Evolutionary conservation across 257 asterid genomes (phyloP), one percentile per base, ranked within the genome.

Genomic region (Solanum chaucha): DNA sequence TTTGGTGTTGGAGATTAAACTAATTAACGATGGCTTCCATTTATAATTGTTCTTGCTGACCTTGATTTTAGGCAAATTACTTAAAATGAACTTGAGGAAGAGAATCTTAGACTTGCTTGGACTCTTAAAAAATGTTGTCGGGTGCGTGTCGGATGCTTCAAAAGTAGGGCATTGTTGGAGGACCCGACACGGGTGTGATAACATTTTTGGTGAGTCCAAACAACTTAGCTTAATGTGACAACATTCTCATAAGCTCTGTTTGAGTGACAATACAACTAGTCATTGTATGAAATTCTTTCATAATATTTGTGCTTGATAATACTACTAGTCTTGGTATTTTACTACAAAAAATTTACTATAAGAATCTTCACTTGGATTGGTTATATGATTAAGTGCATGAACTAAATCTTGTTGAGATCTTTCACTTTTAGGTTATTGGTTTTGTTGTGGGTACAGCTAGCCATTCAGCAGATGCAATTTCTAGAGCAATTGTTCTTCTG

Each of bases 151-250:
- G 0, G 59, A 51, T 51, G 61, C n/a, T 51, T 51, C 61, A 17
- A 17, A 17, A 51, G n/a, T 6, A 17, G 10, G 3, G n/a, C 3
- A 51, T 48, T 48, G 6, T 13, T 51, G n/a, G 22, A 51, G 61
- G 4, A 51, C 4, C 0, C 0, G 0, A 51, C 61, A 51, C 1
- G 1, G 10, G 10, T 17, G 9, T 51, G 61, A 17, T 0, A 17
- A 51, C 4, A 51, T 51, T 51, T 51, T 51, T 51, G 3, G 0
- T 51, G 61, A 51, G 19, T 46, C 2, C 6, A 0, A 46, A 1
- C 55, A 46, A 46, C 55, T 46, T 0, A 46, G 51, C 58, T 48
- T 48, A 48, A 1, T 48, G 58, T 5, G 61, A 51, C 61, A 51
- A 51, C 61, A 51, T 15, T 51, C 61, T 51, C 61, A 0, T 51